phyloP scores from a whole-genome alignment of 352 stramenopile genomes.

The Globisporangium nodosum region DNA sequence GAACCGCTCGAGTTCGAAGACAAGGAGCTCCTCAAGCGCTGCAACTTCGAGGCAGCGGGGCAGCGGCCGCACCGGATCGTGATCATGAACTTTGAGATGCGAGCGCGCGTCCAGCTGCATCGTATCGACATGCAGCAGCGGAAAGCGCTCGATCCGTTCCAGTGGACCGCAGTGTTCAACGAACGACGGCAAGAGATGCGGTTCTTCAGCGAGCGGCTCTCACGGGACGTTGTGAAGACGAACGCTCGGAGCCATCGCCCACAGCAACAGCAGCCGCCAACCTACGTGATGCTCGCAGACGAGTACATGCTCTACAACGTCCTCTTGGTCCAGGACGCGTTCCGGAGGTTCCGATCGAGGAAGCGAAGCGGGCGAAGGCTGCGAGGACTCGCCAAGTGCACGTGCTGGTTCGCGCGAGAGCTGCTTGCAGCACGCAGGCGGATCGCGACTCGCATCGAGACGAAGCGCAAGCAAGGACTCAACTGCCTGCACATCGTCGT shows the following conservation, averaged over 20 bases:
- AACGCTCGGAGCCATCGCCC: background rate
- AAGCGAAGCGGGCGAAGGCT: conserved; percentile 18
- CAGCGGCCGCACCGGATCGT: conserved; percentile 30
- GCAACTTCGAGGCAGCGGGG: conserved; percentile 14
- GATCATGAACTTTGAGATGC: conserved; percentile 38
- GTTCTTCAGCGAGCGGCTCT: conserved; percentile 33
- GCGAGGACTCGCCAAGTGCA: conserved; percentile 28
- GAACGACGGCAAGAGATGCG: conserved; percentile 44
- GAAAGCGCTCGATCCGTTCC: conserved; percentile 26
- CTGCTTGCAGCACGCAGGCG: conserved; percentile 20
- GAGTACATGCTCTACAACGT: conserved; percentile 58
- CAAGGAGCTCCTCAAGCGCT: conserved; percentile 14
- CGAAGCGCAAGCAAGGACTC: conserved; percentile 24
- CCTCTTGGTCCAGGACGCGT: conserved; percentile 62
- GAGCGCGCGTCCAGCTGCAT: conserved; percentile 17
- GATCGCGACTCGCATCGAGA: conserved; percentile 19
- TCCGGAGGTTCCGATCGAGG: conserved; percentile 25
- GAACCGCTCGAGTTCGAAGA: conserved; percentile 64
- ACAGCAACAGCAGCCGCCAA: conserved; percentile 13
- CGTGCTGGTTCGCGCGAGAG: conserved; percentile 20
- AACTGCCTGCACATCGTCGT: conserved; percentile 62
- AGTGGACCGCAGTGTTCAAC: conserved; percentile 61
- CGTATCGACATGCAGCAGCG: conserved; percentile 13
- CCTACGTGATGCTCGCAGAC: conserved; percentile 54
- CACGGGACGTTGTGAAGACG: background rate